Evolutionary conservation across 345 rosid species (phyloP), one percentile per base, ranked within the genome.

Genomic region (Corymbia maculata): DNA sequence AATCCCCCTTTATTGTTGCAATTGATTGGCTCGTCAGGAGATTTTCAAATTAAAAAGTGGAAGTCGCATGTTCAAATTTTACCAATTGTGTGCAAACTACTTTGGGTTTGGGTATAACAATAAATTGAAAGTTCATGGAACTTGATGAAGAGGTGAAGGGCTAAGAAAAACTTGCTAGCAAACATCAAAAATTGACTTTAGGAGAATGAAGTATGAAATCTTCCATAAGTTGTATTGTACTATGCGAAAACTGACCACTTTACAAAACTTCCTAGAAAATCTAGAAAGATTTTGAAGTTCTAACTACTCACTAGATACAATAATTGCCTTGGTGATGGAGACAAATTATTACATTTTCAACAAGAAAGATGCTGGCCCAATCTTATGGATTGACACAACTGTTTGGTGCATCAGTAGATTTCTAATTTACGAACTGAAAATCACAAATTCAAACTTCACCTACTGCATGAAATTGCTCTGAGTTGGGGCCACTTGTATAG

Each of bases 181-280:
- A 28, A 61, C 30, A 61, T 28, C 6, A 61, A 61, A 61, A 28
- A n/a, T 61, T 28, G 70, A 28, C 17, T 61, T 61, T 3, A 61
- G 2, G 4, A 61, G 17, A 28, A 61, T 1, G 36, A 61, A 0
- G 0, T 6, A 61, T 61, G 32, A 61, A 0, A 2, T 61, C 70
- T 61, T 61, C 7, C 36, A 61, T 32, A 61, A 28, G 14, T 13
- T 61, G 2, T 8, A 0, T 13, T 61, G 36, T 61, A 7, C 0
- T 5, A 13, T 61, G 64, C 26, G 12, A 57, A 57, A 57, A 57
- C 26, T 22, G 15, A 61, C 16, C 32, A 28, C 1, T 2, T 13
- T 36, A 59, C 30, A 26, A 0, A 26, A 59, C 68, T 59, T 28
- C 15, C 26, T 5, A 26, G 68, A 61, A 61, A 61, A 61, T 28